A percentile compares a stretch with the other conserved stretches of the same genome.
These are phyloP conservation scores for Solanum tacnaense DNA, from an alignment of 257 asterid species.

Conservation along the genomic window DNA sequence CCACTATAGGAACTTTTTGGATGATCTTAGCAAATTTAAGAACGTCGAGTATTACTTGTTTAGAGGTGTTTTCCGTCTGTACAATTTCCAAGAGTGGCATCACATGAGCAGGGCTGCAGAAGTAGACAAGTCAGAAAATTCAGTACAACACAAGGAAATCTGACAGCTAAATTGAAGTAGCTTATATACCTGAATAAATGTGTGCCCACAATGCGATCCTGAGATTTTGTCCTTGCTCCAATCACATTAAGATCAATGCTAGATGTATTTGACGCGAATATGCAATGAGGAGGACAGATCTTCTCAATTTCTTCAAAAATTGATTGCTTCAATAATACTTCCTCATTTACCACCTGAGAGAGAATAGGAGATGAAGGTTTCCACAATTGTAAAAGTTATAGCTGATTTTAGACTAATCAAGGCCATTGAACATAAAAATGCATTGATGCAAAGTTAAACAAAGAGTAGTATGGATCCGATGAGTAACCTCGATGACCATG, in stretches of 20 bases:
- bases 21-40: constrained; percentile 34
- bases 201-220: constrained; percentile 22
- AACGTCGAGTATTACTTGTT: constrained; percentile 32
- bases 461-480: not conserved
- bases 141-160: not conserved
- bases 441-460: not conserved
- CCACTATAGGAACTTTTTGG: constrained; percentile 36
- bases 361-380: not conserved
- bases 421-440: not conserved
- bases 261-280: constrained; percentile 29
- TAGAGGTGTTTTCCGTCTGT: constrained; percentile 13
- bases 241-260: constrained; percentile 17
- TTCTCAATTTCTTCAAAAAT: constrained; percentile 32
- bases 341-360: constrained; percentile 31
- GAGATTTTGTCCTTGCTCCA: constrained; percentile 28
- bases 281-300: constrained; percentile 26
- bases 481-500: constrained; percentile 41
- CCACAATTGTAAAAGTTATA: not conserved
- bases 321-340: constrained; percentile 22
- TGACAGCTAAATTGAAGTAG: too few relatives aligned
- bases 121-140: not conserved
- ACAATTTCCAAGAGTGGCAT: constrained; percentile 36
- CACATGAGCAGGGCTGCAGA: constrained; percentile 36
- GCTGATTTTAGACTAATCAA: not conserved
- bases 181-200: constrained; percentile 28